phyloP scores from a whole-genome alignment of 176 grass and related monocot species.

The Cocos nucifera region DNA sequence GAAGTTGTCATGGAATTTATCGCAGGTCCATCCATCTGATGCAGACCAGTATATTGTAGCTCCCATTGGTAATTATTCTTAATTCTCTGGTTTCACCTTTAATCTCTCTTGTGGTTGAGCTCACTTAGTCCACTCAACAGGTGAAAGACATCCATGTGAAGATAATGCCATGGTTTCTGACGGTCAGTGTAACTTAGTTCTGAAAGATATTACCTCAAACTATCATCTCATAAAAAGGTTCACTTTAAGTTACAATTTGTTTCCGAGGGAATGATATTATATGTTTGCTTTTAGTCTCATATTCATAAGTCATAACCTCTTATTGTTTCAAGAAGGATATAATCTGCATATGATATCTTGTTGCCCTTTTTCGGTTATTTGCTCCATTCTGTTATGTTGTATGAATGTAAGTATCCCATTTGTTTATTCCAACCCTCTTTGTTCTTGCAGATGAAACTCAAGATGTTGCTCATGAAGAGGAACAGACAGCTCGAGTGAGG shows the following conservation, averaged over 20 bases:
- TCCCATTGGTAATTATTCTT: conserved; percentile 58
- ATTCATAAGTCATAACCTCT: no score
- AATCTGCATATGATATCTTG: no score
- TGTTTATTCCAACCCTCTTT: no score
- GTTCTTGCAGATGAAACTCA: conserved; percentile 71
- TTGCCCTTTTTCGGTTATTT: no score
- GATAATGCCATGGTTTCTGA: conserved; percentile 56
- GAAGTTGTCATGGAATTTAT: conserved; percentile 6
- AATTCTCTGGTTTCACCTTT: background rate
- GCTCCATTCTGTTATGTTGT: no score
- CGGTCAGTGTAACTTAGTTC: conserved; percentile 39
- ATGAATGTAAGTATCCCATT: no score
- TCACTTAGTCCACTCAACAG: conserved; percentile 33
- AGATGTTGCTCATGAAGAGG: conserved; percentile 77
- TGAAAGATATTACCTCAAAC: background rate
- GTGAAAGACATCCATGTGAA: conserved; percentile 40
- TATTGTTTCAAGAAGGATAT: no score
- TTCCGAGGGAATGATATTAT: background rate
- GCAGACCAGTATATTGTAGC: conserved; percentile 65
- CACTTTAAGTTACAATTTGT: conserved; percentile 16
- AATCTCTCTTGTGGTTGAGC: conserved; percentile 6
- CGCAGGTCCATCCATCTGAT: conserved; percentile 60
- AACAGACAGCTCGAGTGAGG: conserved; percentile 48
- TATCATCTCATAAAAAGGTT: background rate
- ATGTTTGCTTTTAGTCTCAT: no score